Percentiles rank a stretch among this genome's conserved stretches.
Conservation (phyloP, 2,329 filamentous ascomycete species). For the Fusarium subtropicale region DNA sequence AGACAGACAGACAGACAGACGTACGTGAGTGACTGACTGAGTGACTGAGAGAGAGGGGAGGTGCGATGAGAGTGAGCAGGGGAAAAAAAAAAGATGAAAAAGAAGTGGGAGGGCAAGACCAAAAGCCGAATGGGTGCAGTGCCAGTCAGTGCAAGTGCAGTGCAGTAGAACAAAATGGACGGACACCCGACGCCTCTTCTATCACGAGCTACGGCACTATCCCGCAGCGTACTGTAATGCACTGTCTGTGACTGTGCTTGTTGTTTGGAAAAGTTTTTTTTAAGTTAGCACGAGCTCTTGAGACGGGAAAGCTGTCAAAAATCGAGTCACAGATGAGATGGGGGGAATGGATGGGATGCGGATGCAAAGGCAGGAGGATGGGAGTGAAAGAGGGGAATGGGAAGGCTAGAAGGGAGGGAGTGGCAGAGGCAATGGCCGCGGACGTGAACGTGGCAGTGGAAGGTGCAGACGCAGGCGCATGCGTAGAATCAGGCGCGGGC, state of each 20-base stretch:
- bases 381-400: constrained; percentile 26
- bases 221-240: background rate
- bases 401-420: constrained; percentile 29
- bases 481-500: background rate
- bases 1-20: constrained; percentile 2
- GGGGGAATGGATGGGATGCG: constrained; percentile 1
- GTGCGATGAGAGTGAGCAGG: constrained; percentile 26
- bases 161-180: constrained; percentile 15
- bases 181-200: constrained; percentile 30
- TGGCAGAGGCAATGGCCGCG: constrained; percentile 15
- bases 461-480: constrained; percentile 13
- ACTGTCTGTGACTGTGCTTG: constrained; percentile 9
- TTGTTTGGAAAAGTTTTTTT: constrained; percentile 1
- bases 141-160: constrained; percentile 10
- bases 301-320: constrained; percentile 15
- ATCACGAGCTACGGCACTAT: constrained; percentile 9
- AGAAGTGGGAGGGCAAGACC: constrained; percentile 36
- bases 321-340: constrained; percentile 2
- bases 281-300: constrained; percentile 21
- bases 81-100: constrained; percentile 13
- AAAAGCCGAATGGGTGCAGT: constrained; percentile 30
- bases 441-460: background rate
- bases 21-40: background rate
- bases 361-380: constrained; percentile 6
- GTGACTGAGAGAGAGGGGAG: constrained; percentile 15